These are phyloP conservation scores for Colletotrichum navitas DNA, from an alignment of 2,329 filamentous ascomycete species.

Conservation along the genomic window DNA sequence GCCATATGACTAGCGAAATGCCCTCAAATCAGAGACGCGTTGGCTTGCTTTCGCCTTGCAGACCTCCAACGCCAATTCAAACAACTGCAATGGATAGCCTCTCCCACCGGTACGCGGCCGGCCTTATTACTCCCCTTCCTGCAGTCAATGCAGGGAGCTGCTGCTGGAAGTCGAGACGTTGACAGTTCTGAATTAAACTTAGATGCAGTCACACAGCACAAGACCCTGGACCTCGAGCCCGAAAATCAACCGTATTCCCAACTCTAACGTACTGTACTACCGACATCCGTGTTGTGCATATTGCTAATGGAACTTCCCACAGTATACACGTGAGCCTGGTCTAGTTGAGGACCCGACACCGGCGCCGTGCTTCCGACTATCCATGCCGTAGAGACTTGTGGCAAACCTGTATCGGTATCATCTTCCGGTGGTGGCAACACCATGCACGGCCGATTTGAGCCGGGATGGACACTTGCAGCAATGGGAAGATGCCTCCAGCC, in stretches of 20 bases:
- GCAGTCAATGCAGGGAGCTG: neutral
- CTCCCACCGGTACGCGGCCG: neutral
- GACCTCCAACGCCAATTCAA: neutral
- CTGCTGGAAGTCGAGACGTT: neutral
- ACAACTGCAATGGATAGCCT: neutral
- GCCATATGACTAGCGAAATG: neutral
- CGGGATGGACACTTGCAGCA: neutral
- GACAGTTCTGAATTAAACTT: neutral
- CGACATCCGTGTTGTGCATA: neutral
- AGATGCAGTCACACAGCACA: neutral
- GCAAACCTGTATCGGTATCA: neutral
- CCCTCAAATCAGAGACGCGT: neutral
- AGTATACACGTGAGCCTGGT: neutral
- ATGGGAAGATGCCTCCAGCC: slow-evolving; percentile 12
- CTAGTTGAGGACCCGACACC: neutral
- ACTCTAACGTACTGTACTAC: neutral
- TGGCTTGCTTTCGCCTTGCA: neutral
- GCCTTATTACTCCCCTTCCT: neutral
- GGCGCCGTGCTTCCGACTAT: neutral
- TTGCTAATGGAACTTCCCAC: neutral
- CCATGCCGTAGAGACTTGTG: neutral
- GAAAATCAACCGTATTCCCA: neutral
- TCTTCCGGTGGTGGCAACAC: neutral
- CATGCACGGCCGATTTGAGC: slow-evolving; percentile 6
- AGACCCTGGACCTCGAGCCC: neutral